These are phyloP conservation scores for Dissophora ornata DNA, from an alignment of 192 early-diverging fungal species.

Conservation along the genomic window DNA sequence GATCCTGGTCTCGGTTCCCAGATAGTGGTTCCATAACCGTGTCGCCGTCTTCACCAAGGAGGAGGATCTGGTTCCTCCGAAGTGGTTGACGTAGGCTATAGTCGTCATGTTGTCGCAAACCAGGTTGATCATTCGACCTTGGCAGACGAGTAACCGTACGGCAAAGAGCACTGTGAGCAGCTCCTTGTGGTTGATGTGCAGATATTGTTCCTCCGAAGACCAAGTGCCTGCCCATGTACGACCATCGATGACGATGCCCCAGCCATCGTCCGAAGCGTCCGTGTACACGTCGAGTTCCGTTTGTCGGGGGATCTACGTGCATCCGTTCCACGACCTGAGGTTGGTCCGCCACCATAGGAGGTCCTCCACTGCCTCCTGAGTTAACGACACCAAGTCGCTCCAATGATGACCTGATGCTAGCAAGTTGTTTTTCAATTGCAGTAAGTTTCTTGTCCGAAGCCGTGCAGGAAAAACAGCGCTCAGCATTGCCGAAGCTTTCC, in stretches of 20 bases:
- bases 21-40: constrained; percentile 7
- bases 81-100: neutral
- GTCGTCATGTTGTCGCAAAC: too few relatives aligned
- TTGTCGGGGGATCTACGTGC: constrained; percentile 5
- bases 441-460: constrained; percentile 24
- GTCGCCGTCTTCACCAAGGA: constrained; percentile 20
- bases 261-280: constrained; percentile 35
- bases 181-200: constrained; percentile 35
- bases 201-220: neutral
- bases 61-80: constrained; percentile 29
- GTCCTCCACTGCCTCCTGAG: neutral
- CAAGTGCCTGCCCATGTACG: constrained; percentile 7
- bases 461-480: constrained; percentile 40
- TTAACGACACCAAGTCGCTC: neutral
- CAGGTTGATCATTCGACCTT: constrained; percentile 1
- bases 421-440: constrained; percentile 39
- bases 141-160: constrained; percentile 11
- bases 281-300: constrained; percentile 27
- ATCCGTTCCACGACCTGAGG: constrained; percentile 30
- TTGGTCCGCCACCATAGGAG: neutral
- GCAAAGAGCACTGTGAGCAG: neutral
- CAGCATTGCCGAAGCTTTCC: constrained; percentile 18
- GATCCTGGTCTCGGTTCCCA: constrained; percentile 17
- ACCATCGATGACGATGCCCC: constrained; percentile 8
- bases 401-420: neutral